Base-by-base conservation (phyloP, 2,329 filamentous ascomycete species). In the Cryphonectria carpinicola region DNA sequence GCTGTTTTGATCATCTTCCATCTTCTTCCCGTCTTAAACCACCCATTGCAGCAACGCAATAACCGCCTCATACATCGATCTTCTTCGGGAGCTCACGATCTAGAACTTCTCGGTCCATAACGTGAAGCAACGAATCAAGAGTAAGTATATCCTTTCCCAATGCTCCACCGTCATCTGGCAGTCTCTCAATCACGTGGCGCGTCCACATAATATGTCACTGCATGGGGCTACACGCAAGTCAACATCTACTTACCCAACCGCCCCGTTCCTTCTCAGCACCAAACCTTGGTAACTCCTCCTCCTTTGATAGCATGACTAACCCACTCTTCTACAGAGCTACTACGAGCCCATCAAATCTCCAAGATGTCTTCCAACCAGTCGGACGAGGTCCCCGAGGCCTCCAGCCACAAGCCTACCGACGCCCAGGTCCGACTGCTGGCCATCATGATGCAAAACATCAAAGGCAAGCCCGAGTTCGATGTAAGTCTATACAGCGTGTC, bases 391-490 rank as follows among this genome's bases (percentile, higher is more conserved):
- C 66, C 17, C 61, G 54, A 46, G 7, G 19, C 28, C 49, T 25
- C 52, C 39, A 64, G 65, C 64, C 70, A 73, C 41, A 73, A 71
- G 41, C 64, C 64, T 19, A 71, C 62, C 6, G 41, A 65, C 0
- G 49, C 32, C 11, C 74, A 76, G 35, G 54, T 61, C n/a, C 72
- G 71, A 37, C 72, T 75, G 17, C 43, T 73, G 4, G 68, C 65
- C 13, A 64, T 70, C 32, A 60, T 75, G 19, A 46, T 74, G 49
- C 61, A 69, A 60, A 70, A 71, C 25, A 68, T 74, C 25, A 69
- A 73, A 32, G 65, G 58, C 10, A 72, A 70, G 68, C 72, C 72
- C 17, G 73, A 76, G 13, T 52, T 74, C 41, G 58, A 76, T 41
- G 70, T 71, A 37, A 69, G 70, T 43, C 52, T 58, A 32, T 58